A percentile compares a stretch with the other conserved stretches of the same genome.
Evolutionary conservation across 208 protist species (phyloP).

Genomic region (Blastocrithidia nonstop): DNA sequence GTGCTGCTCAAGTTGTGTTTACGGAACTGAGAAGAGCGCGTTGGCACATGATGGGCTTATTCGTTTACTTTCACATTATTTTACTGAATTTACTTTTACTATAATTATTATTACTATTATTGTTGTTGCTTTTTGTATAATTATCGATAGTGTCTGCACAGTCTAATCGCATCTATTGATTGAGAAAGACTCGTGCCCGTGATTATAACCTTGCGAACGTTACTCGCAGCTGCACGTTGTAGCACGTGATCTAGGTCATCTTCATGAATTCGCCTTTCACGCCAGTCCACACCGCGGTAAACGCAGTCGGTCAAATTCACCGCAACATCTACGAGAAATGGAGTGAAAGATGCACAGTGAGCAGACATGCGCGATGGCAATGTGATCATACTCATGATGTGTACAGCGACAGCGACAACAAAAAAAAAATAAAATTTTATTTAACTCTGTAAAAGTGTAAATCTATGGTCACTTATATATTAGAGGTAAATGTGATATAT

Average conservation of each 20-base stretch:
- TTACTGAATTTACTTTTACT: no score
- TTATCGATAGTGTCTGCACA: slow-evolving; percentile 53
- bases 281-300: slow-evolving; percentile 76
- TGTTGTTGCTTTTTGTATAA: slow-evolving; percentile 1
- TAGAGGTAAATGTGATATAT: no score
- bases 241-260: slow-evolving; percentile 77
- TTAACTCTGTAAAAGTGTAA: slow-evolving; percentile 3
- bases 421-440: background rate
- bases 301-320: slow-evolving; percentile 82
- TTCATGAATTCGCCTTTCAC: slow-evolving; percentile 48
- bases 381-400: background rate
- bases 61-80: no score
- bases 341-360: no score
- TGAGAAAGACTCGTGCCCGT: slow-evolving; percentile 65
- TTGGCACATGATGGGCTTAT: no score
- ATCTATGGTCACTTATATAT: background rate
- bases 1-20: no score
- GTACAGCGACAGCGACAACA: background rate
- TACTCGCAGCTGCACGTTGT: slow-evolving; percentile 19
- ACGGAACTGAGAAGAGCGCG: no score
- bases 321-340: slow-evolving; percentile 74
- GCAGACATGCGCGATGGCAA: no score
- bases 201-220: slow-evolving; percentile 70
- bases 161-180: slow-evolving; percentile 59
- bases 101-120: no score